phyloP scores from a whole-genome alignment of 176 grass and related monocot genomes.

The sorghum (Sorghum bicolor) region Sorghum_bicolor_NCBIv3 NC_012879.2:10847001-10847500 shows the following conservation, averaged over 20 bases:
- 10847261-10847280: slow-evolving; percentile 63
- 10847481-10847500: not conserved
- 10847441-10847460: not conserved
- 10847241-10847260: not conserved
- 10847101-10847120: slow-evolving; percentile 39
- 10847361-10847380: not conserved
- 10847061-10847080: slow-evolving; percentile 94
- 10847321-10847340: not conserved
- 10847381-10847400: not conserved
- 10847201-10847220: not conserved
- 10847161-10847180: not conserved
- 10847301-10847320: not conserved
- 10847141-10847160: slow-evolving; percentile 3
- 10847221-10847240: not conserved
- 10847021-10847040: slow-evolving; percentile 42
- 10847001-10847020: not conserved
- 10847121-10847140: not conserved
- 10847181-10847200: not conserved
- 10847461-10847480: too few relatives aligned
- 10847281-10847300: not conserved
- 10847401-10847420: not conserved
- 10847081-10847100: slow-evolving; percentile 56
- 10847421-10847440: not conserved
- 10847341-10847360: not conserved
- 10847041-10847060: slow-evolving; percentile 84